These are phyloP conservation scores for Elaeis oleifera DNA, from an alignment of 202 grass and related monocot genomes.

Conservation along the genomic window DNA sequence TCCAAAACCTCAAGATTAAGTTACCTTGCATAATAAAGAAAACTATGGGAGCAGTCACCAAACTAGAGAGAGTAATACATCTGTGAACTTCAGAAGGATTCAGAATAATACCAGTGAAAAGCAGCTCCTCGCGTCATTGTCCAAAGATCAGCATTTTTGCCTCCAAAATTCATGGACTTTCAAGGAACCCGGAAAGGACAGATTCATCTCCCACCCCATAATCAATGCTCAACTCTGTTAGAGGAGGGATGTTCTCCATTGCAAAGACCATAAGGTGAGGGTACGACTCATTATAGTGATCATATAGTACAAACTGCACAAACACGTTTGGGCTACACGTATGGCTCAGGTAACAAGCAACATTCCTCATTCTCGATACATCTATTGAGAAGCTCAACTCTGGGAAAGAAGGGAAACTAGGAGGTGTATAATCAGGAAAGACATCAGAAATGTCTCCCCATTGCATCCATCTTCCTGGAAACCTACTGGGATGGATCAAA, in stretches of 20 bases:
- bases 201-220: constrained; percentile 34
- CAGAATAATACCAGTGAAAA: too few relatives aligned
- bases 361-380: constrained; percentile 53
- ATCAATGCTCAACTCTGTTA: constrained; percentile 68
- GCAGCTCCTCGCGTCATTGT: too few relatives aligned
- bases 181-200: too few relatives aligned
- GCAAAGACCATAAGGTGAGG: constrained; percentile 71
- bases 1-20: too few relatives aligned
- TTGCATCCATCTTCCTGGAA: constrained; percentile 55
- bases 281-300: constrained; percentile 38
- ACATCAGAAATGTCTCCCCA: constrained; percentile 52
- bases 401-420: constrained; percentile 11
- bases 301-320: constrained; percentile 44
- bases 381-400: constrained; percentile 35
- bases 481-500: constrained; percentile 47
- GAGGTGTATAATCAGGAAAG: constrained; percentile 10
- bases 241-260: constrained; percentile 71
- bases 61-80: too few relatives aligned
- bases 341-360: constrained; percentile 70
- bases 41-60: too few relatives aligned
- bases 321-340: constrained; percentile 55
- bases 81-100: too few relatives aligned
- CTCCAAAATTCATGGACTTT: too few relatives aligned
- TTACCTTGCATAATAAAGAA: too few relatives aligned
- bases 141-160: too few relatives aligned